These are phyloP conservation scores for Mortierella sp. DNA, from an alignment of 371 early-diverging fungal genomes.

Conservation along the genomic window DNA sequence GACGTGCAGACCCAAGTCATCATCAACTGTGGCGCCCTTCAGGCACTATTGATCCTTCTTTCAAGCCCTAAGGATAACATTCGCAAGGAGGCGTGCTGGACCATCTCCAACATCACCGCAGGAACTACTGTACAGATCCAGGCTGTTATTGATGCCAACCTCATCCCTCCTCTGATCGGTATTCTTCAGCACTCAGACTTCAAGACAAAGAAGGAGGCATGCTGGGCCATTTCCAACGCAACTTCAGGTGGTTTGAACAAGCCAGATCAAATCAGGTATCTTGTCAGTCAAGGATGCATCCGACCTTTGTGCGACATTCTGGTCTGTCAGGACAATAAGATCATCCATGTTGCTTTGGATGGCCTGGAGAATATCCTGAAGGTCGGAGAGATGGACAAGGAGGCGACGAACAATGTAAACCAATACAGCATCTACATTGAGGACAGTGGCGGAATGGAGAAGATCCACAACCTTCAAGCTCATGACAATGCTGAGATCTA, in stretches of 20 bases:
- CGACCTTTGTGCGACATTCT: slow-evolving; percentile 96
- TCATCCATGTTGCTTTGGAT: slow-evolving; percentile 96
- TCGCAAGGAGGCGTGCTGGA: slow-evolving; percentile 99
- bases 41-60: slow-evolving; percentile 83
- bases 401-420: slow-evolving; percentile 73
- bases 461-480: slow-evolving; percentile 88
- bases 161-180: slow-evolving; percentile 93
- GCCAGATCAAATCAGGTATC: slow-evolving; percentile 91
- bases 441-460: slow-evolving; percentile 92
- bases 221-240: slow-evolving; percentile 99
- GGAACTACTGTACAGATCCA: slow-evolving; percentile 96
- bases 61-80: slow-evolving; percentile 92
- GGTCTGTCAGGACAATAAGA: slow-evolving; percentile 90
- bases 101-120: slow-evolving; percentile 99
- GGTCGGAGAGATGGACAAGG: slow-evolving; percentile 87
- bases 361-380: slow-evolving; percentile 97
- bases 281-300: slow-evolving; percentile 93
- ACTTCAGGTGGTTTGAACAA: slow-evolving; percentile 91
- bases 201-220: slow-evolving; percentile 99
- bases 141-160: slow-evolving; percentile 93
- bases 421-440: slow-evolving; percentile 88
- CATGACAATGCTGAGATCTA: slow-evolving; percentile 95
- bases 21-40: slow-evolving; percentile 90
- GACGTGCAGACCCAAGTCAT: slow-evolving; percentile 97
- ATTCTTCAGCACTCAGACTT: slow-evolving; percentile 92